Evolutionary conservation across 164 flowering plant genomes (phyloP).

Genomic region (Vitis amurensis): DNA sequence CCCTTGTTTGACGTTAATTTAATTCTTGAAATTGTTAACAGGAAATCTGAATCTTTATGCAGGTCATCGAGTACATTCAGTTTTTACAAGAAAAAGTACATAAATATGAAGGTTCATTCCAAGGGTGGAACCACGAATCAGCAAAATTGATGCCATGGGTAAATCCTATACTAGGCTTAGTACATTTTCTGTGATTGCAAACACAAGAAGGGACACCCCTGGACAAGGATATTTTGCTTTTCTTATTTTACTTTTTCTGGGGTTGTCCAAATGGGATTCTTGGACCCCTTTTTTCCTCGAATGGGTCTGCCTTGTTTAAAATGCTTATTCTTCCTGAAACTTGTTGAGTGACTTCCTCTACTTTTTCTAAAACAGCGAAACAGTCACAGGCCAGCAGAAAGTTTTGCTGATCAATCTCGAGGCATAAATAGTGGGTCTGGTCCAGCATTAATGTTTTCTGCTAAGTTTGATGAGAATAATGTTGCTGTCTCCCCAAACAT

Average conservation of each 20-base stretch:
- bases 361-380: slow-evolving; percentile 26
- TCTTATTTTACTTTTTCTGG: too few species aligned
- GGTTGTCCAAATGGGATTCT: too few species aligned
- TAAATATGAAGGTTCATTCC: slow-evolving; percentile 38
- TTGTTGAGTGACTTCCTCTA: background rate
- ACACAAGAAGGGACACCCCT: too few species aligned
- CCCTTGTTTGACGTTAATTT: background rate
- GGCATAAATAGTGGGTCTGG: slow-evolving; percentile 17
- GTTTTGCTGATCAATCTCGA: slow-evolving; percentile 24
- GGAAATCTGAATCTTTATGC: slow-evolving; percentile 3
- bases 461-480: slow-evolving; percentile 33
- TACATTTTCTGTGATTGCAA: background rate
- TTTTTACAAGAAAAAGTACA: slow-evolving; percentile 49
- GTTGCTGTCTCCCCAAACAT: slow-evolving; percentile 13
- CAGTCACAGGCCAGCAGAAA: slow-evolving; percentile 23
- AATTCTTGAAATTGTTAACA: background rate
- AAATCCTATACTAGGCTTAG: slow-evolving; percentile 2
- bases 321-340: background rate
- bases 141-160: slow-evolving; percentile 36
- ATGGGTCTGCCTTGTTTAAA: too few species aligned
- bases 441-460: slow-evolving; percentile 23
- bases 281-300: too few species aligned
- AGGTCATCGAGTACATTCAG: slow-evolving; percentile 54
- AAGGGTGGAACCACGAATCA: slow-evolving; percentile 34
- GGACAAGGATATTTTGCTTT: too few species aligned